A percentile compares a stretch with the other conserved stretches of the same genome.
Evolutionary conservation across 768 basidiomycete species (phyloP).

Genomic region (Trametes punicea): DNA sequence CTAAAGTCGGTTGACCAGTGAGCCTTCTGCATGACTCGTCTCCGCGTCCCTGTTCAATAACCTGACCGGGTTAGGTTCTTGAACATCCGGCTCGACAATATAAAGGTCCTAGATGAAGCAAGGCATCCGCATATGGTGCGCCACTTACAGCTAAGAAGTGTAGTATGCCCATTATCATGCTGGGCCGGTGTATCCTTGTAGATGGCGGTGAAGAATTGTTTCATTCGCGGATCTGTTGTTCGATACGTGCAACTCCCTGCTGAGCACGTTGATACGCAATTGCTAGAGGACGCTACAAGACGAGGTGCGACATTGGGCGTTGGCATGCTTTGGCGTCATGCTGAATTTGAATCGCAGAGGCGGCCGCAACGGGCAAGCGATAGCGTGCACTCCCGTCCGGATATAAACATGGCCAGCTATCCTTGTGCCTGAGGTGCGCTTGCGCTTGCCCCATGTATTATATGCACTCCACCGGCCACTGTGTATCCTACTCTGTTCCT

Average conservation of each 20-base stretch:
- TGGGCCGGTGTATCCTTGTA: conserved; percentile 35
- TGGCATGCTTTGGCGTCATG: not conserved
- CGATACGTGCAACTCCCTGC: conserved; percentile 95
- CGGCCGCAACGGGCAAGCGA: conserved; percentile 7
- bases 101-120: conserved; percentile 87
- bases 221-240: conserved; percentile 97
- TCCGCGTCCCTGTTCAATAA: not conserved
- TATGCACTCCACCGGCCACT: not conserved
- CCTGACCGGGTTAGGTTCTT: conserved; percentile 61
- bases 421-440: conserved; percentile 4
- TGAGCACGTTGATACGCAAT: conserved; percentile 90
- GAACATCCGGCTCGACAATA: conserved; percentile 94
- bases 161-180: not conserved
- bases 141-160: not conserved
- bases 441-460: conserved; percentile 2
- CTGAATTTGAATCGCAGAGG: not conserved
- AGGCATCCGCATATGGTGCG: conserved; percentile 96
- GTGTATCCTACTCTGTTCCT: not conserved
- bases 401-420: too few species aligned
- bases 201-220: conserved; percentile 99
- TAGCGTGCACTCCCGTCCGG: not conserved
- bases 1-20: conserved; percentile 98
- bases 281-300: conserved; percentile 94
- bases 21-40: conserved; percentile 29
- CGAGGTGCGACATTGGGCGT: conserved; percentile 58